Conservation (phyloP, 352 stramenopile genomes). For the Phytophthora cryptogea region DNA sequence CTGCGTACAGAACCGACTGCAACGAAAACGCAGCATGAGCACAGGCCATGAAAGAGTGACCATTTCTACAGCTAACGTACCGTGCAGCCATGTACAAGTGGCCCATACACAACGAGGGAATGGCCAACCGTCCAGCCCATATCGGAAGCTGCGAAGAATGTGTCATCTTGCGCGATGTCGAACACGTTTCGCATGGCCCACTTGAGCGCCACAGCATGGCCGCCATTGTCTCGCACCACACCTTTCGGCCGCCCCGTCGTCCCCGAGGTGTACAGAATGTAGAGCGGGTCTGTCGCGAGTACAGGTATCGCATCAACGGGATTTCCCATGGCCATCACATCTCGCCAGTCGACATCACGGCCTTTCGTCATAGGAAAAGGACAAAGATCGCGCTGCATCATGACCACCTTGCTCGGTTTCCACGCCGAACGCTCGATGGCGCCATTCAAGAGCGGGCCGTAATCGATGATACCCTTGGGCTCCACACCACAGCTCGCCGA, state of each 20-base stretch:
- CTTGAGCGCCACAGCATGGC: constrained; percentile 86
- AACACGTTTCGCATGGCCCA: constrained; percentile 86
- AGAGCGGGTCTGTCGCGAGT: constrained; percentile 66
- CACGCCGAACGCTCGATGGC: constrained; percentile 64
- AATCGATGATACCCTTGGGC: constrained; percentile 75
- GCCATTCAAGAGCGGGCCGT: constrained; percentile 74
- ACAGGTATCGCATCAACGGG: constrained; percentile 53
- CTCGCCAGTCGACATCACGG: constrained; percentile 59
- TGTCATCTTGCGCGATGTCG: constrained; percentile 69
- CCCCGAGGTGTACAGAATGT: constrained; percentile 83
- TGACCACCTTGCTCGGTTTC: constrained; percentile 65
- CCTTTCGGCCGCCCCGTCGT: constrained; percentile 80
- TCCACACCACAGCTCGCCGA: constrained; percentile 74
- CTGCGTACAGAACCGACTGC: constrained; percentile 89
- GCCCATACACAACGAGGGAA: constrained; percentile 89
- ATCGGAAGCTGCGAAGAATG: constrained; percentile 85
- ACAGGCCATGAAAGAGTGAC: not conserved
- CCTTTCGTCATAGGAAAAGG: constrained; percentile 46
- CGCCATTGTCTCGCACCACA: constrained; percentile 77
- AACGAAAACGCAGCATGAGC: constrained; percentile 3
- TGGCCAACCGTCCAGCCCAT: constrained; percentile 93
- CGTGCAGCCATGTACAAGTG: constrained; percentile 85
- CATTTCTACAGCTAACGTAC: constrained; percentile 21
- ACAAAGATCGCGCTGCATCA: constrained; percentile 73
- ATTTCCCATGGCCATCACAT: constrained; percentile 45